These are phyloP conservation scores for Pyrenochaeta sp. DNA, from an alignment of 2,329 filamentous ascomycete species.

Conservation along the genomic window DNA sequence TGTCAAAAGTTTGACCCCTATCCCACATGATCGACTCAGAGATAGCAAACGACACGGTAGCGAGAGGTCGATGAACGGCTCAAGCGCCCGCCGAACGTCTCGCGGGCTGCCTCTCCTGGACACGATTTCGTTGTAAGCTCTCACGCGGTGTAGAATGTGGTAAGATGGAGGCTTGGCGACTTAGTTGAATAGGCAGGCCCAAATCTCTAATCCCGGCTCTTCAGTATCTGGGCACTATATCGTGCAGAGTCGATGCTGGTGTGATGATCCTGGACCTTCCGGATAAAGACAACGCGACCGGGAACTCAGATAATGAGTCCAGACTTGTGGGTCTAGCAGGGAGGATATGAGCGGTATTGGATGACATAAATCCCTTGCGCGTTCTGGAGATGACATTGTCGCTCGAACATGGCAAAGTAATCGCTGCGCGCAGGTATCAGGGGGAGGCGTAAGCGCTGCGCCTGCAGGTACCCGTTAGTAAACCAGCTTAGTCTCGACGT, in stretches of 20 bases:
- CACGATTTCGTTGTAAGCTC: slow-evolving; percentile 12
- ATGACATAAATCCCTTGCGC: background rate
- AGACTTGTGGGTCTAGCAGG: slow-evolving; percentile 3
- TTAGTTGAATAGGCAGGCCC: slow-evolving; percentile 30
- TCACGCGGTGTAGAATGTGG: slow-evolving; percentile 11
- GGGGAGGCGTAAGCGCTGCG: background rate
- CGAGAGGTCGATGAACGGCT: slow-evolving; percentile 8
- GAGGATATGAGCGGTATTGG: background rate
- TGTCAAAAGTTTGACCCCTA: slow-evolving; percentile 3
- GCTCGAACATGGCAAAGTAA: background rate
- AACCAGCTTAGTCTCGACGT: background rate
- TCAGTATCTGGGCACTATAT: slow-evolving; percentile 26
- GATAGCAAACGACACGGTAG: slow-evolving; percentile 10
- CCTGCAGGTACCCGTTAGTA: slow-evolving; percentile 14
- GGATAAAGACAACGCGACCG: slow-evolving; percentile 14
- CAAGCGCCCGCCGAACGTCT: slow-evolving; percentile 13
- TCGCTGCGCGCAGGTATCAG: background rate
- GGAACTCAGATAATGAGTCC: slow-evolving; percentile 13
- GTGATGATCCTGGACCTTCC: slow-evolving; percentile 24
- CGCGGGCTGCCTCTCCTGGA: slow-evolving; percentile 21
- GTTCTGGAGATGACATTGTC: background rate
- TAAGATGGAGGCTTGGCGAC: slow-evolving; percentile 23
- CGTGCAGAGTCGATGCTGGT: slow-evolving; percentile 9
- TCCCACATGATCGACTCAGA: slow-evolving; percentile 1
- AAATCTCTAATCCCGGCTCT: slow-evolving; percentile 11